Conservation (phyloP, 441 rosid genomes). For the Metrosideros polymorpha region DNA sequence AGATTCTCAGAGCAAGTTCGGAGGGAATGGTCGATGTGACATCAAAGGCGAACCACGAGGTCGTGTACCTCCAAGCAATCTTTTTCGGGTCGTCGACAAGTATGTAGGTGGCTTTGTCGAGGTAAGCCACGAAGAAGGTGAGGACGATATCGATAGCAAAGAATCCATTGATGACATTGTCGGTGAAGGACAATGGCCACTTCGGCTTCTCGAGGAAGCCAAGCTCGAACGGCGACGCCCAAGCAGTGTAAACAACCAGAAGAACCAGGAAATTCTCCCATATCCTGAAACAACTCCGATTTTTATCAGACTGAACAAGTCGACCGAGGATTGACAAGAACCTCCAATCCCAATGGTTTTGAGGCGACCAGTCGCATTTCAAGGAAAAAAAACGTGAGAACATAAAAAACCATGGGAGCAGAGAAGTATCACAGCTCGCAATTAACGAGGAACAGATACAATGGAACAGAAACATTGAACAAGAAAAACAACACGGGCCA, state of each 20-base stretch:
- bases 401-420: not conserved
- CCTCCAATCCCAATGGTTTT: not conserved
- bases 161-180: conserved; percentile 65
- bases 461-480: not conserved
- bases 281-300: conserved; percentile 32
- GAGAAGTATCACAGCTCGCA: not conserved
- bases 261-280: conserved; percentile 73
- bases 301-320: not conserved
- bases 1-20: conserved; percentile 49
- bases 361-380: not conserved
- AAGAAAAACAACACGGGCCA: not conserved
- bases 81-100: conserved; percentile 25
- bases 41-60: conserved; percentile 65
- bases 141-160: conserved; percentile 29
- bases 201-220: conserved; percentile 62
- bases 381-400: not conserved
- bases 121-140: conserved; percentile 37
- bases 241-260: conserved; percentile 72
- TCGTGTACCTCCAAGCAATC: conserved; percentile 64
- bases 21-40: conserved; percentile 63
- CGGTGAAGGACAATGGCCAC: conserved; percentile 42
- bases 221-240: conserved; percentile 84
- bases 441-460: not conserved
- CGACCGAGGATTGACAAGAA: not conserved
- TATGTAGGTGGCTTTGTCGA: conserved; percentile 22